phyloP scores from a whole-genome alignment of 768 basidiomycete genomes.

The Suillus occidentalis region DNA sequence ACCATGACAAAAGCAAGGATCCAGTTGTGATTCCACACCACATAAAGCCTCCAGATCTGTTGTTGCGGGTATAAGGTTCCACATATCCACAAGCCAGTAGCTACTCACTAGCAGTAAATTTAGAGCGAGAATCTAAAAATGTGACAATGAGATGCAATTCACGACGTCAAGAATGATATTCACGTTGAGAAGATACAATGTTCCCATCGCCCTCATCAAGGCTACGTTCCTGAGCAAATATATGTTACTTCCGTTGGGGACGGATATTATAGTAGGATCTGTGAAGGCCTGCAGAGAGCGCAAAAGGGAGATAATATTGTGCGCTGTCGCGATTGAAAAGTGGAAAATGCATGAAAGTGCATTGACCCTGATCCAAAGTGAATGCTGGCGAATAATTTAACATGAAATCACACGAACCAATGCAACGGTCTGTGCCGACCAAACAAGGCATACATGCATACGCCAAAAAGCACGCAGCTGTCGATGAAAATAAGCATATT shows the following conservation, averaged over 20 bases:
- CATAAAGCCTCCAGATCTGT: conserved; percentile 9
- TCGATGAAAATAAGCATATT: background rate
- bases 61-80: background rate
- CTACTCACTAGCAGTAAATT: conserved; percentile 6
- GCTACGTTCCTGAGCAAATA: background rate
- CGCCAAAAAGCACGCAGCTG: background rate
- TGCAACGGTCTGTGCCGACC: background rate
- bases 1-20: background rate
- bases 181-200: conserved; percentile 9
- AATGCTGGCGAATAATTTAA: background rate
- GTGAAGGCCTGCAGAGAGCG: conserved; percentile 2
- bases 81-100: background rate
- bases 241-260: background rate
- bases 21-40: conserved; percentile 1
- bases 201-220: background rate
- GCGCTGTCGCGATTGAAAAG: conserved; percentile 8
- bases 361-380: background rate
- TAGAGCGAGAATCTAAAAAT: background rate
- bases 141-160: background rate
- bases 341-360: conserved; percentile 3
- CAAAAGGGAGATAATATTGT: conserved; percentile 3
- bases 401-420: background rate
- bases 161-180: background rate
- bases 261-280: background rate
- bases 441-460: background rate